Evolutionary conservation across 352 stramenopile species (phyloP), one percentile per base, ranked within the genome.

Genomic region (Phytophthora megakarya): DNA sequence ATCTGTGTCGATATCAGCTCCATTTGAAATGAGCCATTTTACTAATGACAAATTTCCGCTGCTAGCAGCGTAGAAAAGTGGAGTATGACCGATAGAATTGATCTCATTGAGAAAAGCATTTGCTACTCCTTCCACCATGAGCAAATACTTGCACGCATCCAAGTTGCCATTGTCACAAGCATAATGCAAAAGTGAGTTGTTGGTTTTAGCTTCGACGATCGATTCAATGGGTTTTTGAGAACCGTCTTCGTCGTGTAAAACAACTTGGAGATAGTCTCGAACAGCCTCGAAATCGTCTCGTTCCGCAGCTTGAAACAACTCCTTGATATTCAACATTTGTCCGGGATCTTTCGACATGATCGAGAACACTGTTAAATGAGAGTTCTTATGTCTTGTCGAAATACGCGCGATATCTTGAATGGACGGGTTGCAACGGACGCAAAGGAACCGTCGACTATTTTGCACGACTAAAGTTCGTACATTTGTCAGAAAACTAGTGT

Each of bases 1-100:
- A 64, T 95, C 86, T 11, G 72, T 88, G 56, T 95, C 86, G 26
- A 95, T 92, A 46, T 94, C 86, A 0, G 86, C 82, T 26, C 86
- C 84, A 26, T 93, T 93, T 3, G 86, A 95, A 45, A 95, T 78
- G 42, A 95, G 65, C 86, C 86, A 92, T 51, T 95, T 95, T 52
- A 95, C 80, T 5, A 95, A 61, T n/a, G 84, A 59, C 1, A 93
- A 51, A 1, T 87, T 77, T 12, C 86, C 86, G 18, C 79, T 91
- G 39, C 83, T 91, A 6, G 84, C 74, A 1, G 84, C 86, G 51
- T 94, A 94, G 49, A 92, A 94, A 13, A 94, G 51, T 13, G 86
- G 81, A 8, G 86, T 93, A 59, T 93, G 86, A 0, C 82, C 84
- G 65, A 91, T 90, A 15, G 68, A 67, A 32, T 95, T 93, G 30